phyloP scores from a whole-genome alignment of 139 green algal species.

The Deuterostichococcus epilithicus region DNA sequence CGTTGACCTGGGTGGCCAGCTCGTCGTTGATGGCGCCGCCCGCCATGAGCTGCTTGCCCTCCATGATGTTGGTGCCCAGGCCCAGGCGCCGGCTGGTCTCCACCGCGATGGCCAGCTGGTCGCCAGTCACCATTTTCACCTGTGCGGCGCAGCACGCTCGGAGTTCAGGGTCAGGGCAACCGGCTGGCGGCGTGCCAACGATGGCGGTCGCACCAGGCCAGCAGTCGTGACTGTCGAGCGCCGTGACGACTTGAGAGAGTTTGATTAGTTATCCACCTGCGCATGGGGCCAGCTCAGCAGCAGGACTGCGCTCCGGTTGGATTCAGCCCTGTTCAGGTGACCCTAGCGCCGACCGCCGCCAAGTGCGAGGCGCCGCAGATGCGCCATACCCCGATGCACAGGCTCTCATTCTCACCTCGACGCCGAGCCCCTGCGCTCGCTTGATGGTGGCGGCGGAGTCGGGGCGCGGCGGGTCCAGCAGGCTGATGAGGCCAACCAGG shows the following conservation, averaged over 20 bases:
- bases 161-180: too few species aligned
- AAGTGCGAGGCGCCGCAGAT: too few species aligned
- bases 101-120: constrained; percentile 27
- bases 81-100: constrained; percentile 27
- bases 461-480: constrained; percentile 77
- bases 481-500: constrained; percentile 61
- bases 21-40: not conserved
- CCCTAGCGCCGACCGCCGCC: too few species aligned
- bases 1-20: not conserved
- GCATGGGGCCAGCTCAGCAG: too few species aligned
- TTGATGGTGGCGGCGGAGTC: constrained; percentile 38
- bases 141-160: not conserved
- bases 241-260: too few species aligned
- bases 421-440: constrained; percentile 19
- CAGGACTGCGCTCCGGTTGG: too few species aligned
- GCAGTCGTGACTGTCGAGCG: too few species aligned
- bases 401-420: constrained; percentile 18
- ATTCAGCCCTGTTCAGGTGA: too few species aligned
- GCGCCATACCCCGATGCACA: not conserved
- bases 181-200: too few species aligned
- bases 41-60: constrained; percentile 27
- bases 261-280: too few species aligned
- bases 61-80: constrained; percentile 45
- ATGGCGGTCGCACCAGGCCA: too few species aligned
- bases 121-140: constrained; percentile 44